These are phyloP conservation scores for Lindgomyces ingoldianus DNA, from an alignment of 495 filamentous ascomycete genomes.

Conservation along the genomic window DNA sequence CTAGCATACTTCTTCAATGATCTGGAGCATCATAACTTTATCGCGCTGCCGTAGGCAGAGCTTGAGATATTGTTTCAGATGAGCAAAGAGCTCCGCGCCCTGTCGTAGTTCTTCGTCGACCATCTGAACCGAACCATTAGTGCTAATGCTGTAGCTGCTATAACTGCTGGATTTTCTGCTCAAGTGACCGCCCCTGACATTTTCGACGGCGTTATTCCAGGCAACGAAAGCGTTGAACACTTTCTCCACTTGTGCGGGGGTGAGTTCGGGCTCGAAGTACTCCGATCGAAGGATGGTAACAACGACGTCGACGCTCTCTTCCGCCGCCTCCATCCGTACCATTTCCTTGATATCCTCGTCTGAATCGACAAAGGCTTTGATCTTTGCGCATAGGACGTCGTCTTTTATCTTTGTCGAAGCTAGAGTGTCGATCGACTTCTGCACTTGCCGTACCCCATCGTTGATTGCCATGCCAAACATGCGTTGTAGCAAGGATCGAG, in stretches of 20 bases:
- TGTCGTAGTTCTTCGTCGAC: constrained; percentile 78
- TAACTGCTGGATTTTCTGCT: constrained; percentile 24
- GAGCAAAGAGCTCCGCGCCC: constrained; percentile 86
- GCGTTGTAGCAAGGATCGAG: constrained; percentile 84
- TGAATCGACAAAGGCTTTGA: constrained; percentile 74
- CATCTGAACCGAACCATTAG: constrained; percentile 34
- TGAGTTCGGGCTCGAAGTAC: constrained; percentile 66
- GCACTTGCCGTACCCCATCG: constrained; percentile 82
- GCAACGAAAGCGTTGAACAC: constrained; percentile 95
- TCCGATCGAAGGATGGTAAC: constrained; percentile 81
- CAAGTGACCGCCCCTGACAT: constrained; percentile 51
- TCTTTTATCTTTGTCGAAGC: constrained; percentile 70
- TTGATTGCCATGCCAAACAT: constrained; percentile 90
- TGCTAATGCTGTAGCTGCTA: constrained; percentile 28
- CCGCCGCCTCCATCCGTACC: constrained; percentile 68
- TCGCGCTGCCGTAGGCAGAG: constrained; percentile 87
- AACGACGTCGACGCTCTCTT: constrained; percentile 76
- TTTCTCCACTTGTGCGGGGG: constrained; percentile 70
- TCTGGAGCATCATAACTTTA: constrained; percentile 93
- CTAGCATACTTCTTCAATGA: constrained; percentile 75
- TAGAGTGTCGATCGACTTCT: constrained; percentile 80
- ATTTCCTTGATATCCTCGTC: constrained; percentile 71
- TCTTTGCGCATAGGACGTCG: constrained; percentile 72
- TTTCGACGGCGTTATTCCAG: constrained; percentile 91
- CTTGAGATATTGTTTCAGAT: constrained; percentile 93